Evolutionary conservation across 2,329 filamentous ascomycete species (phyloP).

Genomic region (Didymella exigua): DNA sequence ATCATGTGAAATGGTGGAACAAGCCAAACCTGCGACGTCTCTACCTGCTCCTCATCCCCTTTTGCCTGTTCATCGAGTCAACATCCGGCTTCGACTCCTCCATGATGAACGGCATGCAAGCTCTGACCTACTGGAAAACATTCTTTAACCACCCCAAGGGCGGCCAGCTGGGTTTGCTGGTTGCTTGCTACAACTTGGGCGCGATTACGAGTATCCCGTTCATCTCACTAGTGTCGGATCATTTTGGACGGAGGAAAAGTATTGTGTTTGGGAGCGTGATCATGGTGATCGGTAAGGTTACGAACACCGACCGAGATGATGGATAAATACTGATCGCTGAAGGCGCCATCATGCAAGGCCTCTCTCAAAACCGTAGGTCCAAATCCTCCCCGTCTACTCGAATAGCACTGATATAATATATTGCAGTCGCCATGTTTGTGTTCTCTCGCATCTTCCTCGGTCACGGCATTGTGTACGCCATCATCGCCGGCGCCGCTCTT

Average conservation of each 20-base stretch:
- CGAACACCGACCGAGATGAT: neutral
- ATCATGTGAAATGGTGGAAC: conserved; percentile 59
- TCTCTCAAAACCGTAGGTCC: conserved; percentile 50
- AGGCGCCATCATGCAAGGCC: conserved; percentile 63
- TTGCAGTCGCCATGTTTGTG: conserved; percentile 57
- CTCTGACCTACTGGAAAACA: conserved; percentile 48
- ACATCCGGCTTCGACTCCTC: conserved; percentile 65
- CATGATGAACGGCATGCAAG: conserved; percentile 50
- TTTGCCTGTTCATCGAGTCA: conserved; percentile 67
- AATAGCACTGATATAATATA: neutral
- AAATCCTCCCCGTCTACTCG: neutral
- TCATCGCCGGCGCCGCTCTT: conserved; percentile 68
- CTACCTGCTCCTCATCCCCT: conserved; percentile 64
- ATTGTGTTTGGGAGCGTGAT: conserved; percentile 61
- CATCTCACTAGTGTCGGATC: conserved; percentile 62
- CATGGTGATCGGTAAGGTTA: conserved; percentile 51
- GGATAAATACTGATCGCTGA: neutral
- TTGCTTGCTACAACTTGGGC: conserved; percentile 65
- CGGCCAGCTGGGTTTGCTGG: conserved; percentile 60
- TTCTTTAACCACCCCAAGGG: conserved; percentile 57
- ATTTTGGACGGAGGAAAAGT: conserved; percentile 62
- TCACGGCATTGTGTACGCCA: conserved; percentile 69
- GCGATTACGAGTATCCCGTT: conserved; percentile 64
- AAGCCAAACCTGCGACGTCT: conserved; percentile 64
- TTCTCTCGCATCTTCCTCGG: conserved; percentile 67